These are phyloP conservation scores for Aspergillus sp. DNA, from an alignment of 2,329 filamentous ascomycete species.

Conservation along the genomic window DNA sequence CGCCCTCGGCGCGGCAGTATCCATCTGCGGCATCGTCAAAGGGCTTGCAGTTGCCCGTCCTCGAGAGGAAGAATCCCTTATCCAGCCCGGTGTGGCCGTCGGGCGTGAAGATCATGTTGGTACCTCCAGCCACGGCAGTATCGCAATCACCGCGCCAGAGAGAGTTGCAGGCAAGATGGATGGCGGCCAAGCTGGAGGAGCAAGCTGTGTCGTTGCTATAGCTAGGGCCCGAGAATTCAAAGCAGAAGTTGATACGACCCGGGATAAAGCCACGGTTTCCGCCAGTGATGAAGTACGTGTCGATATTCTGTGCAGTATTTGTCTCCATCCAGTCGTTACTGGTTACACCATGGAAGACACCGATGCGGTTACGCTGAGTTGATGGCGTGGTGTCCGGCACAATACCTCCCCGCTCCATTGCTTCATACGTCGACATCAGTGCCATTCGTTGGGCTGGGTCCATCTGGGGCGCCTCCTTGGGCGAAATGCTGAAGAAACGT, in stretches of 20 bases:
- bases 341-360: conserved; percentile 63
- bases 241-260: conserved; percentile 63
- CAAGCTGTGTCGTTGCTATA: conserved; percentile 67
- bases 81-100: conserved; percentile 67
- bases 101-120: conserved; percentile 63
- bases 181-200: conserved; percentile 51
- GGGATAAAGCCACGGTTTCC: conserved; percentile 51
- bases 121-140: conserved; percentile 67
- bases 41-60: conserved; percentile 39
- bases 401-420: conserved; percentile 68
- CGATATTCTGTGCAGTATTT: conserved; percentile 60
- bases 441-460: conserved; percentile 72
- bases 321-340: conserved; percentile 57
- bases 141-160: conserved; percentile 67
- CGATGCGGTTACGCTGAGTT: conserved; percentile 52
- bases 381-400: conserved; percentile 60
- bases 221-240: conserved; percentile 63
- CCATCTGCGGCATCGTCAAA: conserved; percentile 44
- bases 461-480: conserved; percentile 60
- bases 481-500: conserved; percentile 45
- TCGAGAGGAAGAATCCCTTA: conserved; percentile 33
- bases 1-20: conserved; percentile 46
- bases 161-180: conserved; percentile 61
- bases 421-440: conserved; percentile 69
- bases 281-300: conserved; percentile 56